Conservation (phyloP, 192 early-diverging fungal species). For the Coemansia sp. region DNA sequence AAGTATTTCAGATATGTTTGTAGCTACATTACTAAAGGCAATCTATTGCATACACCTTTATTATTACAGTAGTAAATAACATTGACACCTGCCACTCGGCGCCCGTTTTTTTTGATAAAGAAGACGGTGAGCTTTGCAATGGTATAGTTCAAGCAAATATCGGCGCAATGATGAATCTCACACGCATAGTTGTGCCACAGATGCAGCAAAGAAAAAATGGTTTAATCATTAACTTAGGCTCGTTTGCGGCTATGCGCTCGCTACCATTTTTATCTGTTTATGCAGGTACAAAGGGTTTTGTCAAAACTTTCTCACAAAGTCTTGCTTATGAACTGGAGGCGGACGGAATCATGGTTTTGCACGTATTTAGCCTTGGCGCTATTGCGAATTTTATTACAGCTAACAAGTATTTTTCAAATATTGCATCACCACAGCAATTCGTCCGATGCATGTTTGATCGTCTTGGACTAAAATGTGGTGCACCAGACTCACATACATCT, state of each 20-base stretch:
- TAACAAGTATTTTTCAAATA: constrained; percentile 63
- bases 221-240: constrained; percentile 88
- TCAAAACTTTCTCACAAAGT: constrained; percentile 52
- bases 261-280: constrained; percentile 83
- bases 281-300: constrained; percentile 85
- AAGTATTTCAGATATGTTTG: not conserved
- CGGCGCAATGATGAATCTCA: constrained; percentile 74
- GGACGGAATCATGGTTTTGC: constrained; percentile 26
- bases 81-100: constrained; percentile 84
- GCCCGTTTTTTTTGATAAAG: constrained; percentile 81
- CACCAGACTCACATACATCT: constrained; percentile 33
- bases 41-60: not conserved
- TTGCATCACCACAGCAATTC: constrained; percentile 74
- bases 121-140: constrained; percentile 60
- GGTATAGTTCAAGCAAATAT: constrained; percentile 84
- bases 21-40: constrained; percentile 9
- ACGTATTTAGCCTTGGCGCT: constrained; percentile 85
- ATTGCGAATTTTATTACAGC: constrained; percentile 88
- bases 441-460: constrained; percentile 67
- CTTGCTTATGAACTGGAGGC: constrained; percentile 38
- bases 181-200: constrained; percentile 71
- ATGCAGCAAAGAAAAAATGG: constrained; percentile 73
- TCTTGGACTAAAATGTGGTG: constrained; percentile 63
- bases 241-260: constrained; percentile 78
- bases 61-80: constrained; percentile 73